phyloP scores from a whole-genome alignment of 495 filamentous ascomycete species.

The Neurospora hispaniola region DNA sequence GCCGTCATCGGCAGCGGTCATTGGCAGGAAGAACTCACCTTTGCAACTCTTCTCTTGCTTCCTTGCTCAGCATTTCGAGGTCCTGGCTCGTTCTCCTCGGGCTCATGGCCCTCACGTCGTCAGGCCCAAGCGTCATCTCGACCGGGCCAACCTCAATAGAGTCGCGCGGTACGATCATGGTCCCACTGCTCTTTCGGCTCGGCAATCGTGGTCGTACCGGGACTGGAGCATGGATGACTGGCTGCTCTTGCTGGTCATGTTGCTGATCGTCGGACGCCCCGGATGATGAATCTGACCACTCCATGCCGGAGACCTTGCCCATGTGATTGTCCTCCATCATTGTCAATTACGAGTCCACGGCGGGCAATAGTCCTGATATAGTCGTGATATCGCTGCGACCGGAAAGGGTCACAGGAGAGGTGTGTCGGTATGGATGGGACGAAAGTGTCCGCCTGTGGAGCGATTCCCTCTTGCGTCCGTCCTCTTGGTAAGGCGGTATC shows the following conservation, averaged over 20 bases:
- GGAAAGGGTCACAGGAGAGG: background rate
- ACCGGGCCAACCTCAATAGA: slow-evolving; percentile 55
- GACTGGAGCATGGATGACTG: slow-evolving; percentile 28
- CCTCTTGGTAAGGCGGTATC: background rate
- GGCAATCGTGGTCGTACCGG: slow-evolving; percentile 42
- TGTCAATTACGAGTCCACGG: background rate
- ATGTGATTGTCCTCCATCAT: slow-evolving; percentile 18
- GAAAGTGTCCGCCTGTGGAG: background rate
- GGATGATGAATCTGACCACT: slow-evolving; percentile 29
- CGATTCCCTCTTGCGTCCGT: background rate
- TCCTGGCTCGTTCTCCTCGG: slow-evolving; percentile 84
- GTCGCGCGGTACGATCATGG: slow-evolving; percentile 70
- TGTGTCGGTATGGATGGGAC: background rate
- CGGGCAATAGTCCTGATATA: background rate
- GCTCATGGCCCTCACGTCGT: slow-evolving; percentile 91
- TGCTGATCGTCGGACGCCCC: slow-evolving; percentile 25
- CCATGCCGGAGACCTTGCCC: slow-evolving; percentile 9
- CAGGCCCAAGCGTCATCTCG: slow-evolving; percentile 56
- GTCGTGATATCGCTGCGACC: background rate
- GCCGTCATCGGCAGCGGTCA: slow-evolving; percentile 7
- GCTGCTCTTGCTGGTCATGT: slow-evolving; percentile 12
- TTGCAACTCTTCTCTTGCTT: slow-evolving; percentile 50
- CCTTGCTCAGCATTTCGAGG: slow-evolving; percentile 70
- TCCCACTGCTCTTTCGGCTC: slow-evolving; percentile 65
- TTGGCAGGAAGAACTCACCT: slow-evolving; percentile 47